phyloP scores from a whole-genome alignment of 108 stramenopile species.

The Nitzschia sp. region DNA sequence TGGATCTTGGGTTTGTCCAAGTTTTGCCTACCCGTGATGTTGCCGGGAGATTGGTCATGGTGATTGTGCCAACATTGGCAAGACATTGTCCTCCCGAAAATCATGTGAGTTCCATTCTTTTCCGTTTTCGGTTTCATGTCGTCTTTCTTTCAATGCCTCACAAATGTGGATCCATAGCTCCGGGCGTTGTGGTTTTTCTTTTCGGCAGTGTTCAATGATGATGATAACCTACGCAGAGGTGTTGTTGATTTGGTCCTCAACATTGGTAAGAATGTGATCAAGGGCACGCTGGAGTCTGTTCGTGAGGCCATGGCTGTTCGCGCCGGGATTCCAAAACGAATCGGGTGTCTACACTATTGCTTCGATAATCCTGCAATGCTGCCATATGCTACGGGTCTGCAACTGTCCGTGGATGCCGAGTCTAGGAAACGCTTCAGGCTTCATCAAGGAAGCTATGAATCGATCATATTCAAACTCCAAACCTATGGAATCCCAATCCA shows the following conservation, averaged over 20 bases:
- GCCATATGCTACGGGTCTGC: neutral
- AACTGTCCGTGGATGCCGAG: neutral
- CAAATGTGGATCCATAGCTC: neutral
- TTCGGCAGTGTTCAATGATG: slow-evolving; percentile 1
- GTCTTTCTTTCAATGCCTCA: neutral
- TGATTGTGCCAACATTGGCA: neutral
- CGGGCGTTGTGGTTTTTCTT: slow-evolving; percentile 20
- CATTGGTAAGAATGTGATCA: neutral
- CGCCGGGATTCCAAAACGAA: slow-evolving; percentile 12
- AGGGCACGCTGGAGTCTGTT: neutral
- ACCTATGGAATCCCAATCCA: slow-evolving; percentile 18
- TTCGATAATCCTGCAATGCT: neutral
- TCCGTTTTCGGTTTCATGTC: neutral
- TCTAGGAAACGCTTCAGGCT: slow-evolving; percentile 11
- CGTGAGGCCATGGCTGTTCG: neutral
- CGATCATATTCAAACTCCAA: slow-evolving; percentile 20
- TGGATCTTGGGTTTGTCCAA: slow-evolving; percentile 17
- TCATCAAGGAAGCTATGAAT: neutral
- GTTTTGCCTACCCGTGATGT: slow-evolving; percentile 20
- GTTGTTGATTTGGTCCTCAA: slow-evolving; percentile 2
- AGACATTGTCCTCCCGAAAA: too few relatives aligned
- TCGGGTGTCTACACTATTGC: slow-evolving; percentile 14
- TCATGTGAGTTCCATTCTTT: neutral
- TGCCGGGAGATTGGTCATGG: slow-evolving; percentile 11
- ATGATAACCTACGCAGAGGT: slow-evolving; percentile 5